phyloP scores from a whole-genome alignment of 202 grass and related monocot genomes.

The Hordeum pubiflorum region DNA sequence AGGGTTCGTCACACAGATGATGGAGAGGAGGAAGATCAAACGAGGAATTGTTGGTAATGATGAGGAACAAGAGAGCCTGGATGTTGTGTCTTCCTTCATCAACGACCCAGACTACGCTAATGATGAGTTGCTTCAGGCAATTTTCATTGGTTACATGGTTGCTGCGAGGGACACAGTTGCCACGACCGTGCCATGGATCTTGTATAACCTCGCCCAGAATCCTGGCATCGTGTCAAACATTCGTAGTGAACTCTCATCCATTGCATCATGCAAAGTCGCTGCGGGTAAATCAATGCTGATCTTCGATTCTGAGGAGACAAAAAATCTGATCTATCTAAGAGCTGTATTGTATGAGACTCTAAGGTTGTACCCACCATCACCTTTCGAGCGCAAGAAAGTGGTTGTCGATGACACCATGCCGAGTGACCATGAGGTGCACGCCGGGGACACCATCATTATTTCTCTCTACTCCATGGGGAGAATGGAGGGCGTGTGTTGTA shows the following conservation, averaged over 20 bases:
- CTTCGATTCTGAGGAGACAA: conserved; percentile 25
- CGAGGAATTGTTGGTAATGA: no score
- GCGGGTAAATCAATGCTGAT: not conserved
- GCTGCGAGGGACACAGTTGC: conserved; percentile 35
- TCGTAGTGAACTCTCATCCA: not conserved
- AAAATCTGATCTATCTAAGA: conserved; percentile 16
- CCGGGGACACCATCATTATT: conserved; percentile 10
- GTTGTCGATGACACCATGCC: conserved; percentile 13
- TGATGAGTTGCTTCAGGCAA: not conserved
- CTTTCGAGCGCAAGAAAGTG: conserved; percentile 27
- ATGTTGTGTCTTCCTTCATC: conserved; percentile 10
- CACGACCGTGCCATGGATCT: conserved; percentile 33
- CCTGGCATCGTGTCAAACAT: conserved; percentile 24
- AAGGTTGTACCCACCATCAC: conserved; percentile 25
- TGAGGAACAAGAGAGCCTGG: not conserved
- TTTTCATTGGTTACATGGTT: conserved; percentile 21
- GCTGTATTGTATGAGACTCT: conserved; percentile 32
- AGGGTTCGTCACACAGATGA: not conserved
- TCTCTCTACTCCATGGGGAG: conserved; percentile 30
- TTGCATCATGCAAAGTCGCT: not conserved
- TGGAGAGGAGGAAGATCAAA: not conserved
- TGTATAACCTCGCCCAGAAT: conserved; percentile 31
- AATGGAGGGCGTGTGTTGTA: conserved; percentile 30
- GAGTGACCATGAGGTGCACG: conserved; percentile 7
- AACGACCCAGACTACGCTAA: not conserved